Percentiles rank a stretch among this genome's conserved stretches.
phyloP scores from a whole-genome alignment of 2,329 filamentous ascomycete genomes.

The Nemania serpens region DNA sequence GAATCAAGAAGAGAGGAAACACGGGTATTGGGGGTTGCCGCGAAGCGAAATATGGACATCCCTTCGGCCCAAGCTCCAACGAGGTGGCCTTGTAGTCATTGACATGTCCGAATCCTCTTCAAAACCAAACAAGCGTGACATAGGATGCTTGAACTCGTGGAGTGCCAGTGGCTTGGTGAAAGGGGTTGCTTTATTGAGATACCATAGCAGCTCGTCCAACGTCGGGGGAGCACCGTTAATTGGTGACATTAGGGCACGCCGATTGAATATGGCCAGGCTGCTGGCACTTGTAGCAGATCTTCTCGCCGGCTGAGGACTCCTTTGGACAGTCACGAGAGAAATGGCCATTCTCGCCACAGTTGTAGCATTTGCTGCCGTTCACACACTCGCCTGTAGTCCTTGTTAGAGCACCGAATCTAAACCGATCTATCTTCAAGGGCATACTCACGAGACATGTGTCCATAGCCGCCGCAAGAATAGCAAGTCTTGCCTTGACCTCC shows the following conservation, averaged over 20 bases:
- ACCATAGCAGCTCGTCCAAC: slow-evolving; percentile 21
- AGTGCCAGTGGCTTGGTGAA: slow-evolving; percentile 5
- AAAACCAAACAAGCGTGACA: slow-evolving; percentile 3
- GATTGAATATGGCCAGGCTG: slow-evolving; percentile 88
- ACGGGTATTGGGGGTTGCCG: slow-evolving; percentile 21
- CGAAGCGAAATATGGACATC: slow-evolving; percentile 22
- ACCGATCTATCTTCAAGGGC: neutral
- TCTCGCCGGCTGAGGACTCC: slow-evolving; percentile 83
- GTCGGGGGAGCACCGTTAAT: slow-evolving; percentile 52
- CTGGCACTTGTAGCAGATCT: slow-evolving; percentile 97
- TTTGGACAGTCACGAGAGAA: slow-evolving; percentile 95
- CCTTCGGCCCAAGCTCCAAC: slow-evolving; percentile 6
- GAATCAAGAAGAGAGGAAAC: slow-evolving; percentile 17
- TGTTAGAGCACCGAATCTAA: slow-evolving; percentile 16
- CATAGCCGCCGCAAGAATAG: slow-evolving; percentile 97
- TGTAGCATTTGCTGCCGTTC: slow-evolving; percentile 99
- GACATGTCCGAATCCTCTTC: slow-evolving; percentile 9
- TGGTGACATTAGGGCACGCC: slow-evolving; percentile 71
- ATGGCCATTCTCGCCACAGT: slow-evolving; percentile 93
- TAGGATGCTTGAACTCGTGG: neutral
- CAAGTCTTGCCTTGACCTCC: slow-evolving; percentile 73
- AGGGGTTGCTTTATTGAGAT: slow-evolving; percentile 13
- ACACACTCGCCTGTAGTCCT: slow-evolving; percentile 75
- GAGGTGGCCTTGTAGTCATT: slow-evolving; percentile 10
- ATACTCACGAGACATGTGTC: slow-evolving; percentile 85